Evolutionary conservation across 805 yeast genomes (phyloP), one percentile per base, ranked within the genome.

Genomic region (Lipomyces chichibuensis): DNA sequence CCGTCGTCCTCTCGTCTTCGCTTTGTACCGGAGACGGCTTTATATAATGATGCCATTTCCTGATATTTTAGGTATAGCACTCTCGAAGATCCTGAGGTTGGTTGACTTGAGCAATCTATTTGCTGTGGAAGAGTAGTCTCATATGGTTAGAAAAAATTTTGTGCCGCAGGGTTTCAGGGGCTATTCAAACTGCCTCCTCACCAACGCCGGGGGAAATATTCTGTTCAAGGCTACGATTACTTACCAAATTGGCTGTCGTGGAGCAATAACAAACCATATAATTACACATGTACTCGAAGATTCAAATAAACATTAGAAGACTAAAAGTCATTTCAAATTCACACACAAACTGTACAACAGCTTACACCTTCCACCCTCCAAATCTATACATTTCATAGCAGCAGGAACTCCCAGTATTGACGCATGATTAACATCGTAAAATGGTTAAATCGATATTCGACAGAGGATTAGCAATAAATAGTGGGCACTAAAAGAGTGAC

Each of bases 1-100:
- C 62, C 63, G 35, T 70, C 74, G 52, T 74, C 71, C 25, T 71
- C 65, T 43, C 71, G 69, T 57, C 69, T 67, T 29, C 80, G 83
- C 71, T 84, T 85, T 3, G 82, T 81, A 27, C 88, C 82, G 58
- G 80, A 75, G 25, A 90, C 78, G 2, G 91, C 89, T 74, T 88
- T 90, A 80, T 85, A 88, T 52, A 90, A 84, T 13, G 93, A 85
- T 20, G 92, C 87, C 94, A 89, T 90, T 25, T 14, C 49, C 49
- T n/a, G 49, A 2, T 17, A n/a, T 17, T 43, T 37, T 37, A 37
- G 1, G 17, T 14, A 37, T 4, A 37, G 49, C 7, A 8, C 6
- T 17, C 23, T n/a, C 5, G n/a, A n/a, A n/a, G 2, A 4, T 5
- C 20, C 49, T 43, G 20, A 17, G 8, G 23, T 43, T 5, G 8